Percentiles rank a stretch among this genome's conserved stretches.
Evolutionary conservation across 257 asterid genomes (phyloP).

Genomic region (Verbena officinalis): DNA sequence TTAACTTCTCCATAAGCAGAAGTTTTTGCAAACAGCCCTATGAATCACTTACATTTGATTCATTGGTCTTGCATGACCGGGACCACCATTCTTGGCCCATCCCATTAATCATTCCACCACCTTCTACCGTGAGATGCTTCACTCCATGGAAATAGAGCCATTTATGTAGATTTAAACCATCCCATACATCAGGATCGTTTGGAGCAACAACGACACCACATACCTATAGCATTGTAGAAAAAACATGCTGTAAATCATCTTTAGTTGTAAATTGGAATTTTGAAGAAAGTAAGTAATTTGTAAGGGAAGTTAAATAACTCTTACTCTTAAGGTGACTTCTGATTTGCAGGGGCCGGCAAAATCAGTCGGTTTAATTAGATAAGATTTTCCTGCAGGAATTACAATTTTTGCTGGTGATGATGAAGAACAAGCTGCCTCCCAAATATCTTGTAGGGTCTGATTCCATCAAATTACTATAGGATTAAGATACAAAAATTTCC

Average conservation of each 20-base stretch:
- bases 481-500: constrained; percentile 1
- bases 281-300: constrained; percentile 2
- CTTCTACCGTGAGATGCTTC: constrained; percentile 65
- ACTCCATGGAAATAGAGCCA: constrained; percentile 84
- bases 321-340: constrained; percentile 58
- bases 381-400: constrained; percentile 47
- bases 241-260: neutral
- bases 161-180: constrained; percentile 52
- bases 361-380: constrained; percentile 50
- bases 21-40: too few species aligned
- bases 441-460: constrained; percentile 60
- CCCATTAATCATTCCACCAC: constrained; percentile 75
- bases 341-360: constrained; percentile 81
- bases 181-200: constrained; percentile 66
- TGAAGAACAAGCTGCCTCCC: constrained; percentile 67
- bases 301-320: constrained; percentile 9
- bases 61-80: constrained; percentile 78
- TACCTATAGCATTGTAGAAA: constrained; percentile 43
- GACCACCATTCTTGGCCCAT: constrained; percentile 87
- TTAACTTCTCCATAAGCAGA: too few species aligned
- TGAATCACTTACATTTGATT: constrained; percentile 51
- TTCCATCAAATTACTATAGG: constrained; percentile 30
- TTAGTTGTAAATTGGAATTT: neutral
- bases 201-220: constrained; percentile 73
- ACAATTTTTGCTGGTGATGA: constrained; percentile 43